Percentiles rank a stretch among this genome's conserved stretches.
phyloP scores from a whole-genome alignment of 2,329 filamentous ascomycete genomes.

The Colletotrichum lentis region DNA sequence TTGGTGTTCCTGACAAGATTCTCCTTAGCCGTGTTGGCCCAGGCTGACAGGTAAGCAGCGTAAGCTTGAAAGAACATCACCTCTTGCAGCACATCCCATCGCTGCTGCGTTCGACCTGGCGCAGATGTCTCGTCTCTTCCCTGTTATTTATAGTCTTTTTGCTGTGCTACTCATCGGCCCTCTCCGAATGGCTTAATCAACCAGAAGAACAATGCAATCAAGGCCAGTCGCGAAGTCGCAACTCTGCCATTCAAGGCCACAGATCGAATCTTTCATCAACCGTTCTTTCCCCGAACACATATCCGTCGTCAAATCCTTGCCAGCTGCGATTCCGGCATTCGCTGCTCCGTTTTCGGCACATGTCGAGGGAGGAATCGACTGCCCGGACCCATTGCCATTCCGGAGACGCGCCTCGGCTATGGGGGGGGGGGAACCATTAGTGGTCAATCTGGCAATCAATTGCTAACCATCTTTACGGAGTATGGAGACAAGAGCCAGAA shows the following conservation, averaged over 20 bases:
- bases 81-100: conserved; percentile 14
- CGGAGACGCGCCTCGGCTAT: conserved; percentile 24
- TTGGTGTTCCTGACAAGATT: conserved; percentile 33
- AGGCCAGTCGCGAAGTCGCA: neutral
- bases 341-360: conserved; percentile 35
- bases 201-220: neutral
- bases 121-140: neutral
- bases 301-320: neutral
- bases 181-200: neutral
- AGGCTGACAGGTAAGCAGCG: conserved; percentile 10
- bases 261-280: neutral
- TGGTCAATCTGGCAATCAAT: conserved; percentile 21
- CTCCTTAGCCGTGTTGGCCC: conserved; percentile 7
- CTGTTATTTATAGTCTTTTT: neutral
- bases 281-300: neutral
- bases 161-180: neutral
- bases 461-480: conserved; percentile 22
- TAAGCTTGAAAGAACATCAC: conserved; percentile 6
- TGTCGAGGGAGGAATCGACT: conserved; percentile 28
- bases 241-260: neutral
- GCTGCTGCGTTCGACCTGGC: neutral
- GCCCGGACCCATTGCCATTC: conserved; percentile 23
- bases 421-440: conserved; percentile 25
- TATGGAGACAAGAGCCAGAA: neutral
- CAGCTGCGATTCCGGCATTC: conserved; percentile 14